Conservation (phyloP, 192 early-diverging fungal species). For the Funneliformis mosseae region DNA sequence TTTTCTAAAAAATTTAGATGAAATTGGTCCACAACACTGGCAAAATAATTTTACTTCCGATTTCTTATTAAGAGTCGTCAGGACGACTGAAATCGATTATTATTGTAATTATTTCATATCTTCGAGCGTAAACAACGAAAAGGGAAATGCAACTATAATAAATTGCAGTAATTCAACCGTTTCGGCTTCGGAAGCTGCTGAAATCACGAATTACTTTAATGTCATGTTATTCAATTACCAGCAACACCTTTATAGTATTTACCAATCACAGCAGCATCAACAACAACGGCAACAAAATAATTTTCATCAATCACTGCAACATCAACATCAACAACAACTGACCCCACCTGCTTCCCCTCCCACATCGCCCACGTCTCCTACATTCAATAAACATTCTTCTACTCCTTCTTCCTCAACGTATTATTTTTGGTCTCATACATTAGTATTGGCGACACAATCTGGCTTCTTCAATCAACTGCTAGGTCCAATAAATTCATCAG, state of each 20-base stretch:
- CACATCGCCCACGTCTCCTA: not conserved
- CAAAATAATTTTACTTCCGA: not conserved
- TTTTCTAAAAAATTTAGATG: conserved; percentile 26
- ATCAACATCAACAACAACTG: not conserved
- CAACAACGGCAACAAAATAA: not conserved
- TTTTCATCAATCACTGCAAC: not conserved
- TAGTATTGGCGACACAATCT: conserved; percentile 12
- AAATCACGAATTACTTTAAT: not conserved
- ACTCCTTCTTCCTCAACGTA: not conserved
- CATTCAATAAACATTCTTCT: not conserved
- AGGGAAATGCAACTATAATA: not conserved
- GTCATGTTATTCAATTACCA: conserved; percentile 1
- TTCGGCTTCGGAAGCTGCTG: not conserved
- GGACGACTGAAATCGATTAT: not conserved
- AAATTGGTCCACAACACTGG: conserved; percentile 19
- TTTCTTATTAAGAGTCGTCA: conserved; percentile 2
- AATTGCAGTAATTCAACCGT: not conserved
- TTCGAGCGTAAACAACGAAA: not conserved
- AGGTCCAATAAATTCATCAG: conserved; percentile 6
- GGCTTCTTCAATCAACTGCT: conserved; percentile 27
- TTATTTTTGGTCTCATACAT: not conserved
- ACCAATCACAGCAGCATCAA: not conserved
- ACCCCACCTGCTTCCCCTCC: not conserved
- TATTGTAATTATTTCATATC: conserved; percentile 4
- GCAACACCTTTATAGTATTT: not conserved